Base-by-base conservation (phyloP, 73 alveolate genomes). In the Paraurostyla sp. region DNA sequence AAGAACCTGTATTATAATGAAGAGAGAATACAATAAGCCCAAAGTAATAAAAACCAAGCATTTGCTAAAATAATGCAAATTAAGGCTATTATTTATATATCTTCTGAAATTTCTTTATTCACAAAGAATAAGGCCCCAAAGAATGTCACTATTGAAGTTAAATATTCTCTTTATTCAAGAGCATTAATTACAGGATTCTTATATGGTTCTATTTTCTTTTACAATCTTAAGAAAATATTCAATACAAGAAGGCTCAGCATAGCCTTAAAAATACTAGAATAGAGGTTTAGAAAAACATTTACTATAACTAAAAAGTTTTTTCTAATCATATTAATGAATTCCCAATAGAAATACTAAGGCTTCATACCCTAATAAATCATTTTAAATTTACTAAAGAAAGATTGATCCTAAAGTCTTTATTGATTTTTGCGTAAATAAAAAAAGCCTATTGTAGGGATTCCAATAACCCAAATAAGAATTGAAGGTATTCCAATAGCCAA, bases 401-500 rank as follows among this genome's bases (percentile, higher is more conserved):
- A 0, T 3, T 46, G 56, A 9, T 27, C 38, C 18, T 59, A 23
- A 0, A 82, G 73, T 35, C 25, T 18, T 1, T 27, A 3, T 33
- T 71, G 30, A 35, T 82, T 58, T 62, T 54, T 59, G 71, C 2
- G 40, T 4, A 82, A 35, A 25, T 59, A 32, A 2, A 62, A 20
- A 20, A 62, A 29, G 30, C 83, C 91, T 16, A 82, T 13, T 30
- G 46, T 0, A 3, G 91, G 91, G 23, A 43, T 22, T 40, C 85
- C 91, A 27, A 63, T 62, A 3, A 62, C 71, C 91, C 91, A 82
- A 22, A 82, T 2, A 1, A 49, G 51, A 1, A 82, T 1, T 22
- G 60, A 22, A 2, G 85, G 85, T 18, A 82, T 27, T 4, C 85
- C 91, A 4, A 82, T 3, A 6, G 38, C 69, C 11, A 71, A 3